Conservation (phyloP, 331 rosid species). For the Cydonia oblonga region DNA sequence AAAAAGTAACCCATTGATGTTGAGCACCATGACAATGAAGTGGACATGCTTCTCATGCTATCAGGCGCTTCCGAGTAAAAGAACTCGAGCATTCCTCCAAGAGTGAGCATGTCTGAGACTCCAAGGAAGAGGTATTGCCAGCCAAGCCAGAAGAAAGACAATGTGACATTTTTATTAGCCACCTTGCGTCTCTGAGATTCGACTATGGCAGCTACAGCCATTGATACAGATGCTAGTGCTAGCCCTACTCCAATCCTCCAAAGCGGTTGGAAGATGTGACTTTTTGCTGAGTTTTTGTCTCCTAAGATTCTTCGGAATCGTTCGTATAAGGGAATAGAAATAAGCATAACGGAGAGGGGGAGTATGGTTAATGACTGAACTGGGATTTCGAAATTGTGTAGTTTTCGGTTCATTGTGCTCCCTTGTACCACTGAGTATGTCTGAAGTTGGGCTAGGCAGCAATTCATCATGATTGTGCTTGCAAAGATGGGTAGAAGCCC, state of each 20-base stretch:
- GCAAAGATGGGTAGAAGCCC: constrained; percentile 17
- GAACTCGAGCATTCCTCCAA: constrained; percentile 39
- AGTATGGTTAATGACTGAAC: constrained; percentile 17
- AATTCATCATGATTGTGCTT: constrained; percentile 31
- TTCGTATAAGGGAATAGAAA: constrained; percentile 13
- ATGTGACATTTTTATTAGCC: neutral
- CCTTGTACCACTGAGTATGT: constrained; percentile 30
- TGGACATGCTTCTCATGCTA: constrained; percentile 32
- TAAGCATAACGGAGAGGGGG: constrained; percentile 16
- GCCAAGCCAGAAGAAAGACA: constrained; percentile 25
- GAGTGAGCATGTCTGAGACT: constrained; percentile 23
- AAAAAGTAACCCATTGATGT: constrained; percentile 25
- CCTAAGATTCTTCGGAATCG: neutral
- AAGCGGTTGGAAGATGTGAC: constrained; percentile 12
- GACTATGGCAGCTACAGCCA: constrained; percentile 20
- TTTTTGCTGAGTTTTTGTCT: neutral
- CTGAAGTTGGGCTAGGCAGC: constrained; percentile 24
- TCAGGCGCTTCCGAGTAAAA: constrained; percentile 30
- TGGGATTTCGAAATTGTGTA: constrained; percentile 13
- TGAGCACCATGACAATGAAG: constrained; percentile 30
- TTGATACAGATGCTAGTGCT: constrained; percentile 21
- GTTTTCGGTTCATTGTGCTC: constrained; percentile 17
- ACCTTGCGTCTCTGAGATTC: constrained; percentile 25
- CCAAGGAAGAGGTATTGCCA: constrained; percentile 20
- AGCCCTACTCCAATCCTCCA: constrained; percentile 24